phyloP scores from a whole-genome alignment of 805 yeast species.

The Kregervanrija pseudodelftensis region DNA sequence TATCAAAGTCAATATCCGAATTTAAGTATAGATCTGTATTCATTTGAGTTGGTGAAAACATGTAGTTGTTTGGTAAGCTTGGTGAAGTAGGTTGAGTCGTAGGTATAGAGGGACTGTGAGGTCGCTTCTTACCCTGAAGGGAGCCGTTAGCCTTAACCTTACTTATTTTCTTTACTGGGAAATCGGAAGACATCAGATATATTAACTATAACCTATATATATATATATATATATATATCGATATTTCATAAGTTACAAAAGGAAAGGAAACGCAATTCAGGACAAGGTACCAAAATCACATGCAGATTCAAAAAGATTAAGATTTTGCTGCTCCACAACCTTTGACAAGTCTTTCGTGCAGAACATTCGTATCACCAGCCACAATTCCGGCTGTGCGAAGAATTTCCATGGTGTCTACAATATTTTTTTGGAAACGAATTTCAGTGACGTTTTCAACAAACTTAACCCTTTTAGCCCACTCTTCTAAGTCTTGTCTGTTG shows the following conservation, averaged over 20 bases:
- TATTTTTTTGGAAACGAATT: slow-evolving; percentile 40
- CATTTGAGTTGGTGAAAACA: too few species aligned
- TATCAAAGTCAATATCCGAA: slow-evolving; percentile 29
- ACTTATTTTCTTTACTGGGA: too few species aligned
- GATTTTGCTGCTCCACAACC: slow-evolving; percentile 2
- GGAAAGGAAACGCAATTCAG: background rate
- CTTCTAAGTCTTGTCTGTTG: slow-evolving; percentile 58
- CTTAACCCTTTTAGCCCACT: slow-evolving; percentile 74
- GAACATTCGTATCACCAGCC: slow-evolving; percentile 12
- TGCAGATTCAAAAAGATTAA: background rate
- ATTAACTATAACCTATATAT: too few species aligned
- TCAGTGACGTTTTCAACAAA: slow-evolving; percentile 44
- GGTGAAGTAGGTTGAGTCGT: too few species aligned
- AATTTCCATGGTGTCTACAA: slow-evolving; percentile 52
- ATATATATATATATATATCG: too few species aligned
- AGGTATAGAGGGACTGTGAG: too few species aligned
- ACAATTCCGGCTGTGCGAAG: slow-evolving; percentile 61
- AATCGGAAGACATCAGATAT: too few species aligned
- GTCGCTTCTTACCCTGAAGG: too few species aligned
- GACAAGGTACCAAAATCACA: background rate
- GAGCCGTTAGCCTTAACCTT: too few species aligned
- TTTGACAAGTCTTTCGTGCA: slow-evolving; percentile 8
- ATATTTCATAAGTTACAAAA: background rate
- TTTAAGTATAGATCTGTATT: too few species aligned
- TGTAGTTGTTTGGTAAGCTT: too few species aligned